phyloP scores from a whole-genome alignment of 805 yeast species.

The Starmerella davenportii region DNA sequence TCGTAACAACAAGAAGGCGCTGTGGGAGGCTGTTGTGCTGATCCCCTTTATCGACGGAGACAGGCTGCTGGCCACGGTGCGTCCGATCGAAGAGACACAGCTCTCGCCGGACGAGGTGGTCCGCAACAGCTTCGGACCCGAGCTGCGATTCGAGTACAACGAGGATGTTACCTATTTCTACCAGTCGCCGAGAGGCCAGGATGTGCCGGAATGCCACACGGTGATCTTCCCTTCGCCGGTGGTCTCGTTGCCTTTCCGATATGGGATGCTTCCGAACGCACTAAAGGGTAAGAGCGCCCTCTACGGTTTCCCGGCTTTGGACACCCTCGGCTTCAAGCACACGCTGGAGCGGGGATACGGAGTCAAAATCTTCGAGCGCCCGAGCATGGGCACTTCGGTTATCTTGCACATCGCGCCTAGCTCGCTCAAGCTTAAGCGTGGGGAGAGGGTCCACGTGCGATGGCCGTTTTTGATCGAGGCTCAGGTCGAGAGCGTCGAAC shows the following conservation, averaged over 20 bases:
- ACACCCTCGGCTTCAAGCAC: constrained; percentile 42
- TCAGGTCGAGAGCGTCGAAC: constrained; percentile 43
- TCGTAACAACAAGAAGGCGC: constrained; percentile 83
- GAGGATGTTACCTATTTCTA: constrained; percentile 55
- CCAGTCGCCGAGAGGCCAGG: constrained; percentile 33
- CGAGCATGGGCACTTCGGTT: constrained; percentile 69
- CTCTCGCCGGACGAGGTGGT: constrained; percentile 50
- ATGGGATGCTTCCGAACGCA: constrained; percentile 50
- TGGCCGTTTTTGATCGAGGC: constrained; percentile 91
- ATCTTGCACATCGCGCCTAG: constrained; percentile 43
- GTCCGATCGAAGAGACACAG: constrained; percentile 36
- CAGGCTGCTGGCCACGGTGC: constrained; percentile 54
- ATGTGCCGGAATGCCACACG: constrained; percentile 51
- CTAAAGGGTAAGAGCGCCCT: constrained; percentile 47
- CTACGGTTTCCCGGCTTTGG: constrained; percentile 82
- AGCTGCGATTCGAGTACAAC: constrained; percentile 50
- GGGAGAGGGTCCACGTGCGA: constrained; percentile 48
- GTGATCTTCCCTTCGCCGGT: constrained; percentile 1
- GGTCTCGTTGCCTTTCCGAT: constrained; percentile 15
- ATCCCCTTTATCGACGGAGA: constrained; percentile 79
- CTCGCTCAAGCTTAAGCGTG: constrained; percentile 20
- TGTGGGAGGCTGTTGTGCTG: constrained; percentile 95
- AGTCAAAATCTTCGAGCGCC: constrained; percentile 64
- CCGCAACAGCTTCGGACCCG: constrained; percentile 61
- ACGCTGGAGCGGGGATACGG: constrained; percentile 38